Conservation (phyloP, 2,329 filamentous ascomycete genomes). For the Paraphoma sp. region DNA sequence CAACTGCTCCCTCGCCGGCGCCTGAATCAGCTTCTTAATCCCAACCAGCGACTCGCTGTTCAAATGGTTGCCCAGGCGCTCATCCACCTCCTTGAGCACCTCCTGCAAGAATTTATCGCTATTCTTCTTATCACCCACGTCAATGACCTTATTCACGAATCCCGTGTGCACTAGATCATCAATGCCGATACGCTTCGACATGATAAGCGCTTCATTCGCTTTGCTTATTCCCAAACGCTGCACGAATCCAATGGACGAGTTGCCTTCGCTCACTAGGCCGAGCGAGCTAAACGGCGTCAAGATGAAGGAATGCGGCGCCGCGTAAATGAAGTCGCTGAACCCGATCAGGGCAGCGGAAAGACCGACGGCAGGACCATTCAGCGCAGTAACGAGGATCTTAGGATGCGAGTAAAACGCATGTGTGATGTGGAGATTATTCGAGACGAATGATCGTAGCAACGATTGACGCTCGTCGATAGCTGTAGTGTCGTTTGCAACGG, state of each 20-base stretch:
- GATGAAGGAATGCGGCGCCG: conserved; percentile 77
- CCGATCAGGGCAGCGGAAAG: conserved; percentile 83
- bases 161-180: conserved; percentile 77
- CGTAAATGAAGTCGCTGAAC: conserved; percentile 93
- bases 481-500: conserved; percentile 48
- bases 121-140: conserved; percentile 64
- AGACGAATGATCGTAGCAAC: conserved; percentile 75
- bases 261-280: conserved; percentile 89
- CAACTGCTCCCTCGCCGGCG: conserved; percentile 73
- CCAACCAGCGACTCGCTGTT: conserved; percentile 78
- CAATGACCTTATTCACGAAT: conserved; percentile 86
- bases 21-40: conserved; percentile 84
- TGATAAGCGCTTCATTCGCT: conserved; percentile 91
- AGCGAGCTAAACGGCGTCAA: conserved; percentile 91
- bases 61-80: conserved; percentile 79
- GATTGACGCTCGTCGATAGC: conserved; percentile 55
- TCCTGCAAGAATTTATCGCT: conserved; percentile 69
- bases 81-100: conserved; percentile 81
- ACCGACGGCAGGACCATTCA: conserved; percentile 91
- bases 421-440: conserved; percentile 88
- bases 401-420: conserved; percentile 91
- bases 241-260: conserved; percentile 78
- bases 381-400: conserved; percentile 88
- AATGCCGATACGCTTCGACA: conserved; percentile 78
- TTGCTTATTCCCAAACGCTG: conserved; percentile 78